Percentiles rank a stretch among this genome's conserved stretches.
Evolutionary conservation across 805 yeast genomes (phyloP).

Genomic region (Nakazawaea ambrosiae): DNA sequence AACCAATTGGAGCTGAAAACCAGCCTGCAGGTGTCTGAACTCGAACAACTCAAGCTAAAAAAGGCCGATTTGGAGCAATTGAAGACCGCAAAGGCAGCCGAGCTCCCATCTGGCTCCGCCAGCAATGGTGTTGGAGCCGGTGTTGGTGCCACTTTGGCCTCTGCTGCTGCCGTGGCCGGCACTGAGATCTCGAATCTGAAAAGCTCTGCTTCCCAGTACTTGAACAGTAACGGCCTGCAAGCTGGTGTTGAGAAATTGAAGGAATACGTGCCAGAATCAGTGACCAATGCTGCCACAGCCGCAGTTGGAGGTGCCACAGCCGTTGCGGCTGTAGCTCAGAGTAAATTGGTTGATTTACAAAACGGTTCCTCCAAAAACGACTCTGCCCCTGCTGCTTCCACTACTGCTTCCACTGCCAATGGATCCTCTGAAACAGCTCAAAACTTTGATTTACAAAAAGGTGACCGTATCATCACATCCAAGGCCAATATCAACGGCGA

Average conservation of each 20-base stretch:
- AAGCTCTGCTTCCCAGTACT: too few species aligned
- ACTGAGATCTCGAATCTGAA: background rate
- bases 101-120: too few species aligned
- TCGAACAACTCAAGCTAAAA: slow-evolving; percentile 3
- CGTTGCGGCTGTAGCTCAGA: slow-evolving; percentile 8
- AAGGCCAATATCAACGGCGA: slow-evolving; percentile 10
- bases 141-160: too few species aligned
- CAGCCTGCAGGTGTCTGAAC: background rate
- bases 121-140: too few species aligned
- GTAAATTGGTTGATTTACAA: slow-evolving; percentile 6
- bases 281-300: slow-evolving; percentile 3
- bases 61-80: slow-evolving; percentile 3
- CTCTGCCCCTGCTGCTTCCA: background rate
- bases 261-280: background rate
- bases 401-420: background rate
- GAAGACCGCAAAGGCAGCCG: background rate
- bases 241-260: background rate
- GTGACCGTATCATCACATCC: slow-evolving; percentile 20
- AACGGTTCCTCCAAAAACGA: background rate
- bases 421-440: background rate
- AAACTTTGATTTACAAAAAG: slow-evolving; percentile 9
- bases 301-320: slow-evolving; percentile 1
- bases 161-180: background rate
- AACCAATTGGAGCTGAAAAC: slow-evolving; percentile 2
- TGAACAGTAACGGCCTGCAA: too few species aligned